Evolutionary conservation across 176 grass and related monocot genomes (phyloP).

Genomic region (Miscanthus lutarioriparius): DNA sequence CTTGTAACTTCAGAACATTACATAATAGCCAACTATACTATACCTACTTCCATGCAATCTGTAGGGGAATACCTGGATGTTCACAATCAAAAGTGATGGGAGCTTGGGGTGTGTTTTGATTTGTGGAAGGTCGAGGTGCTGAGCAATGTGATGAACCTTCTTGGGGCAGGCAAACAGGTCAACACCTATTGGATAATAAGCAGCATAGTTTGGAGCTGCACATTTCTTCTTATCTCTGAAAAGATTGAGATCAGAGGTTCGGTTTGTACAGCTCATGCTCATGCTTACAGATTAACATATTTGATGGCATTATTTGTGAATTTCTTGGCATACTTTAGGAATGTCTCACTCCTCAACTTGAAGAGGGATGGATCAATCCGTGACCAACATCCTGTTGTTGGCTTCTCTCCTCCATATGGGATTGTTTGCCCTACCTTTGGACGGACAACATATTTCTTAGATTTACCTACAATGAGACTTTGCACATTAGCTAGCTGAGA

Average conservation of each 20-base stretch:
- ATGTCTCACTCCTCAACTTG: constrained; percentile 90
- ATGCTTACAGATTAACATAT: neutral
- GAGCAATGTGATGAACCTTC: constrained; percentile 88
- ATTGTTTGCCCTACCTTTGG: constrained; percentile 72
- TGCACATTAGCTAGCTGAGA: constrained; percentile 10
- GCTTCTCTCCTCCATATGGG: constrained; percentile 54
- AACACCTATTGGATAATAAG: constrained; percentile 90
- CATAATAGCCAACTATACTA: neutral
- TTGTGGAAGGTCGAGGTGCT: constrained; percentile 84
- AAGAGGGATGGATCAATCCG: constrained; percentile 79
- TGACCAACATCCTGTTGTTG: constrained; percentile 65
- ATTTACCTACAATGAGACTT: constrained; percentile 53
- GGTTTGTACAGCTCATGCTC: neutral
- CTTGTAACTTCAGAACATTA: neutral
- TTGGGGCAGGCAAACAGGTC: constrained; percentile 80
- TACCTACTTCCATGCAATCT: constrained; percentile 11
- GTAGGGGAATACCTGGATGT: constrained; percentile 73
- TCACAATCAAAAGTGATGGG: constrained; percentile 80
- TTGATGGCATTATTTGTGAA: neutral
- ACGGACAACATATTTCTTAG: constrained; percentile 73
- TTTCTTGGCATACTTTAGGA: constrained; percentile 63
- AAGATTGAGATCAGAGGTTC: constrained; percentile 31
- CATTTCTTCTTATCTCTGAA: constrained; percentile 92
- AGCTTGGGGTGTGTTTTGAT: constrained; percentile 71
- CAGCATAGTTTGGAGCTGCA: constrained; percentile 84